Evolutionary conservation across 225 moss, liverwort and hornwort genomes (phyloP), one percentile per base, ranked within the genome.

Genomic region (Physcomitrium patens): DNA sequence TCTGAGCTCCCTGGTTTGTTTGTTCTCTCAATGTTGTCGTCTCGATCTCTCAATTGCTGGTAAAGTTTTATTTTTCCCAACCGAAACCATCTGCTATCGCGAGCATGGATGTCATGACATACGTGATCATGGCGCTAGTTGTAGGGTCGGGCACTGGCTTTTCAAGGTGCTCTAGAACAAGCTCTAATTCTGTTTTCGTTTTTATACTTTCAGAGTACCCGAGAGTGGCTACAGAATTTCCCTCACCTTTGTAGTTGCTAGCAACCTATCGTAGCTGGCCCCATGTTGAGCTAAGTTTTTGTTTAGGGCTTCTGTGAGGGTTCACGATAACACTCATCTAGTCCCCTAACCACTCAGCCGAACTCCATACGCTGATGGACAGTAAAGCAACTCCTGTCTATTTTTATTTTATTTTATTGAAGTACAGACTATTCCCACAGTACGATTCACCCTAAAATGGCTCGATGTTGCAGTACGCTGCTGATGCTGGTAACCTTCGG

Each of bases 381-480:
- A 69, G 19, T 10, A 64, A 31, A 26, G 58, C 55, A 20, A 60
- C 43, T 45, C 69, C 24, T 61, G 3, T 6, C 11, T 19, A 55
- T 23, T n/a, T n/a, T n/a, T n/a, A n/a, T n/a, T n/a, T n/a, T 24
- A 1, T 24, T 24, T 24, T 48, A 55, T 31, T n/a, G 69, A 49
- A 56, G 59, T 44, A 69, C 60, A 51, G 61, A 26, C n/a, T 31
- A 12, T 65, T 58, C 12, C 44, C 7, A 10, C 54, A 9, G 41
- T 60, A 68, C 54, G 60, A 51, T 54, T 70, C 60, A 61, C 50
- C 73, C 64, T 82, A 80, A 63, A 62, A 17, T 76, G 77, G 8
- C 20, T 77, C 31, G 5, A n/a, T 81, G 74, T 87, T 70, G 77
- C 87, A 87, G 81, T 87, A 87, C 82, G 85, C 84, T 55, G 78